phyloP scores from a whole-genome alignment of 2,329 filamentous ascomycete species.

The Thielaviopsis musarum region DNA sequence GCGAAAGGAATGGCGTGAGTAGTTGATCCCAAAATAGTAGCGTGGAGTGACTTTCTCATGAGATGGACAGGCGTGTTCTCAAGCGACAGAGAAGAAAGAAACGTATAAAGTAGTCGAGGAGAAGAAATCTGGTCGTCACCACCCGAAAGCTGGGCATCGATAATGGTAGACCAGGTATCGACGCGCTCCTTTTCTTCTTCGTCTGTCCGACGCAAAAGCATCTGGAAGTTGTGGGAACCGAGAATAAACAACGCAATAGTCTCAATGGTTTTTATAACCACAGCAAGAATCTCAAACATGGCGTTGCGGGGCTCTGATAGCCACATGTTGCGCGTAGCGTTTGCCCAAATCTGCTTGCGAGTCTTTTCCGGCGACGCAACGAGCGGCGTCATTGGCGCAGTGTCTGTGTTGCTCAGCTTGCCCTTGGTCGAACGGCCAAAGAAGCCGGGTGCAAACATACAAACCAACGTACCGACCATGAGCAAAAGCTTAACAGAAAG shows the following conservation, averaged over 20 bases:
- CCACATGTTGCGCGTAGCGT: constrained; percentile 81
- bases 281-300: constrained; percentile 65
- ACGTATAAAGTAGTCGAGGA: constrained; percentile 66
- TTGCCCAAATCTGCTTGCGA: constrained; percentile 61
- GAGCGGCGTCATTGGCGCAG: constrained; percentile 43
- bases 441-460: constrained; percentile 37
- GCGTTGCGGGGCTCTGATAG: constrained; percentile 68
- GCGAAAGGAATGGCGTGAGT: not conserved
- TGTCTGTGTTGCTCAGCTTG: constrained; percentile 35
- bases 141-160: constrained; percentile 83
- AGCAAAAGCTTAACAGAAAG: constrained; percentile 36
- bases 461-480: constrained; percentile 35
- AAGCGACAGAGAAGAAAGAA: constrained; percentile 75
- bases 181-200: constrained; percentile 75
- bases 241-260: constrained; percentile 64
- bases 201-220: constrained; percentile 61
- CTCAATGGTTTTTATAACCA: constrained; percentile 66
- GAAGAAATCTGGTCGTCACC: constrained; percentile 82
- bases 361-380: constrained; percentile 71
- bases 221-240: constrained; percentile 60
- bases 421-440: constrained; percentile 25
- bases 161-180: constrained; percentile 83
- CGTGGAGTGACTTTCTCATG: constrained; percentile 85
- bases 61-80: constrained; percentile 67
- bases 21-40: constrained; percentile 53